Conservation (phyloP, 2,329 filamentous ascomycete species). For the Alternaria ventricosa region DNA sequence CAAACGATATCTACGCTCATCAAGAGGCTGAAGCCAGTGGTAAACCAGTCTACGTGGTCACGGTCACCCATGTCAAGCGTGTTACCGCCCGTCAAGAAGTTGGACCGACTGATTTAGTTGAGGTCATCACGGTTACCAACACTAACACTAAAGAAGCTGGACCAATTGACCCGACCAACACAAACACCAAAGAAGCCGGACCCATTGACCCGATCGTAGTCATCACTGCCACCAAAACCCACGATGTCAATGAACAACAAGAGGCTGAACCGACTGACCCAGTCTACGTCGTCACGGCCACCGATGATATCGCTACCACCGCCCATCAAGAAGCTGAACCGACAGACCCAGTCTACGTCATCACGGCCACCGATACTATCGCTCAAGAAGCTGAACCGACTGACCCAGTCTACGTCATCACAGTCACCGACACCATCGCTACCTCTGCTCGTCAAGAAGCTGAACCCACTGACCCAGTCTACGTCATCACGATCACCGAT, state of each 20-base stretch:
- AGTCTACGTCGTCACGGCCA: background rate
- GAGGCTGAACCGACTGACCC: background rate
- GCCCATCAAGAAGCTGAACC: background rate
- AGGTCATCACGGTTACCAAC: background rate
- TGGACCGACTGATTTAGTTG: background rate
- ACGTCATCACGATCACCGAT: background rate
- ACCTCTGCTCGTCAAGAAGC: background rate
- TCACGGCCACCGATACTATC: background rate
- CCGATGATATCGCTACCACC: background rate
- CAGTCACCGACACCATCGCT: background rate
- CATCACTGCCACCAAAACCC: background rate
- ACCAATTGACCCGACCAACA: background rate
- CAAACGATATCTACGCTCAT: background rate
- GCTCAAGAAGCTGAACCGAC: background rate
- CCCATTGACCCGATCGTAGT: background rate
- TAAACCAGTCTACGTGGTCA: background rate
- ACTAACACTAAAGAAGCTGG: background rate
- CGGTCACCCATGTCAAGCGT: background rate
- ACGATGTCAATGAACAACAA: background rate
- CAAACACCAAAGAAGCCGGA: background rate
- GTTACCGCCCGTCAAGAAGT: background rate
- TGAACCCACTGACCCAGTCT: background rate
- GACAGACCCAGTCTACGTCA: background rate
- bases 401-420: background rate
- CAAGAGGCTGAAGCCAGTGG: background rate